These are phyloP conservation scores for Penicillium coffeae DNA, from an alignment of 495 filamentous ascomycete species.

Conservation along the genomic window DNA sequence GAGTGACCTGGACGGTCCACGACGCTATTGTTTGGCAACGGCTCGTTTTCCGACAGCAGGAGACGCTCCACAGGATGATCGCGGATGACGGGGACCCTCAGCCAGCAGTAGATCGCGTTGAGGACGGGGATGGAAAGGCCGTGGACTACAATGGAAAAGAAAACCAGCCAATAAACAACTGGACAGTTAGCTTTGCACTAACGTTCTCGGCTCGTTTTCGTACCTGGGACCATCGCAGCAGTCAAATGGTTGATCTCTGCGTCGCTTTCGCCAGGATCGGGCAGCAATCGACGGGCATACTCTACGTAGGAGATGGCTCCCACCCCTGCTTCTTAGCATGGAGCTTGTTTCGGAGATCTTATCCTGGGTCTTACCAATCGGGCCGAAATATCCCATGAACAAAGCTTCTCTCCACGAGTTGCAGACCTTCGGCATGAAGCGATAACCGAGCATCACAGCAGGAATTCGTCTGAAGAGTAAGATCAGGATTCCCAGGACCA, in stretches of 20 bases:
- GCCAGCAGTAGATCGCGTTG: constrained; percentile 42
- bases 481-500: constrained; percentile 30
- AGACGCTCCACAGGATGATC: constrained; percentile 51
- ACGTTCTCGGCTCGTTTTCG: no score
- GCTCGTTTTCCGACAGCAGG: constrained; percentile 45
- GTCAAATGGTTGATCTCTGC: constrained; percentile 49
- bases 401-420: constrained; percentile 36
- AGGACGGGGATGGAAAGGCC: constrained; percentile 54
- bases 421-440: constrained; percentile 36
- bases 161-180: constrained; percentile 57
- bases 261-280: constrained; percentile 46
- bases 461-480: constrained; percentile 37
- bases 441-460: constrained; percentile 33
- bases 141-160: constrained; percentile 56
- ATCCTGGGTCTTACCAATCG: constrained; percentile 38
- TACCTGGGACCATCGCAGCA: constrained; percentile 44
- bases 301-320: constrained; percentile 42
- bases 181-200: constrained; percentile 1
- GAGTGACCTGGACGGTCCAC: constrained; percentile 43
- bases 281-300: constrained; percentile 53
- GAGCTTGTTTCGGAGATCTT: no score
- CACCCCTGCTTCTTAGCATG: constrained; percentile 21
- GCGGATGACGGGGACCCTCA: constrained; percentile 41
- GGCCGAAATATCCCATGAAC: constrained; percentile 40
- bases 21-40: constrained; percentile 49